Evolutionary conservation across 2,329 filamentous ascomycete genomes (phyloP).

Genomic region (Ramularia endophylla): DNA sequence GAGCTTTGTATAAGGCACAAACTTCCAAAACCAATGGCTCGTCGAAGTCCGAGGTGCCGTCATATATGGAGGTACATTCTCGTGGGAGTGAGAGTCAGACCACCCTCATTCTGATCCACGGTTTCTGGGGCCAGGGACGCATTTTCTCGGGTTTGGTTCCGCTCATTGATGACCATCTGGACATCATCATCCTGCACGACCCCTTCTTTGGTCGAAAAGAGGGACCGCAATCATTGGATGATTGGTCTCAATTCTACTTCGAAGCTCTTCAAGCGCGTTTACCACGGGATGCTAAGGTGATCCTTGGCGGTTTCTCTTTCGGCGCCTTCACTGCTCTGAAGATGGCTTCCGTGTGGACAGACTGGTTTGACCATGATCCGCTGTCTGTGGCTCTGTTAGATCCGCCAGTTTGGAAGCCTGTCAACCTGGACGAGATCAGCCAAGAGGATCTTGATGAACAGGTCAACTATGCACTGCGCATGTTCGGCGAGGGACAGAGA

Average conservation of each 20-base stretch:
- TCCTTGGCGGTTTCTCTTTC: conserved; percentile 9
- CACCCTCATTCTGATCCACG: conserved; percentile 6
- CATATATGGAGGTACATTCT: conserved; percentile 4
- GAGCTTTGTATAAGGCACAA: conserved; percentile 1
- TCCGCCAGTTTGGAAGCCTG: conserved; percentile 5
- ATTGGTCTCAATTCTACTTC: conserved; percentile 6
- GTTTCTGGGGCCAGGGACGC: conserved; percentile 7
- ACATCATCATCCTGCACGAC: conserved; percentile 6
- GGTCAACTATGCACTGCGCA: conserved; percentile 1
- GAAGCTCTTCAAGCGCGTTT: conserved; percentile 3
- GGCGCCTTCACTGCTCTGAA: conserved; percentile 7
- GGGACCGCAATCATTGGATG: conserved; percentile 3
- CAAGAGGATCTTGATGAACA: conserved; percentile 4
- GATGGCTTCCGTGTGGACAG: conserved; percentile 6
- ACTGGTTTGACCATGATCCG: background rate
- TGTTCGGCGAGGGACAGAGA: conserved; percentile 8
- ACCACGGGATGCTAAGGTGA: background rate
- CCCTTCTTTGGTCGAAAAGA: conserved; percentile 6
- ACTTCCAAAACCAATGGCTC: conserved; percentile 1
- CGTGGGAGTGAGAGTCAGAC: conserved; percentile 1
- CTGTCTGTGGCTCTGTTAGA: conserved; percentile 2
- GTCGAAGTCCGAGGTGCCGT: conserved; percentile 1
- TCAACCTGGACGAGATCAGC: conserved; percentile 6
- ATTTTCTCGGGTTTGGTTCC: conserved; percentile 1
- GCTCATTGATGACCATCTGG: conserved; percentile 1